A percentile compares a stretch with the other conserved stretches of the same genome.
Evolutionary conservation across 495 filamentous ascomycete species (phyloP).

Genomic region (Aspergillus saccharolyticus): DNA sequence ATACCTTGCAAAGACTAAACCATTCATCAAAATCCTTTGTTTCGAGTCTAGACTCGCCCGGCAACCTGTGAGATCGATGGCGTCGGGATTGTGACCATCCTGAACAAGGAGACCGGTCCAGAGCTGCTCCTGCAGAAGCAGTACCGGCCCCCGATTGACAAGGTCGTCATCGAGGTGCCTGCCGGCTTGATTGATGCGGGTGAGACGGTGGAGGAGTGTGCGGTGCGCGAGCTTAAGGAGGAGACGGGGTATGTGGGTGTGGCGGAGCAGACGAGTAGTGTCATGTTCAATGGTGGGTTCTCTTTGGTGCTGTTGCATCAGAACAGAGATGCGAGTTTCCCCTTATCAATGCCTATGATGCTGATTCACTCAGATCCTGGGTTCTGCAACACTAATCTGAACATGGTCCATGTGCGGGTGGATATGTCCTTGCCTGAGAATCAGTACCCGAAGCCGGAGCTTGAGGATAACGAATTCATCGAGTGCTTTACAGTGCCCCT

Average conservation of each 20-base stretch:
- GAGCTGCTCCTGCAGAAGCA: conserved; percentile 84
- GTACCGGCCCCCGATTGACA: conserved; percentile 77
- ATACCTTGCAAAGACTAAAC: no score
- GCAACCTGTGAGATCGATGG: conserved; percentile 70
- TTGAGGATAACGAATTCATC: conserved; percentile 89
- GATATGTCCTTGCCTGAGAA: conserved; percentile 70
- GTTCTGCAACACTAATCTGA: conserved; percentile 85
- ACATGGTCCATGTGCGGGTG: conserved; percentile 75
- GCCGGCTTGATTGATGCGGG: conserved; percentile 80
- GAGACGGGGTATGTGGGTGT: conserved; percentile 87
- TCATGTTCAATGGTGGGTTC: conserved; percentile 78
- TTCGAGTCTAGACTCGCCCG: conserved; percentile 52
- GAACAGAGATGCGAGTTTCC: background rate
- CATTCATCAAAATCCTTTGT: no score
- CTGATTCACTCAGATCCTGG: conserved; percentile 50
- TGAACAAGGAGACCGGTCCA: conserved; percentile 65
- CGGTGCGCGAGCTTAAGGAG: conserved; percentile 85
- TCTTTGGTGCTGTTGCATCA: background rate
- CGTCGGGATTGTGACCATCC: conserved; percentile 83
- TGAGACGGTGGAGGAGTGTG: conserved; percentile 73
- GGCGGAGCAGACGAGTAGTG: conserved; percentile 58
- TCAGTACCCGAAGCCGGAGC: conserved; percentile 61
- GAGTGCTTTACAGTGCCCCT: conserved; percentile 74
- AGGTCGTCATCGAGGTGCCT: conserved; percentile 75
- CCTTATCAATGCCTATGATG: no score